Conservation (phyloP, 306 rosid genomes). For the Cucumis cinereus region DNA sequence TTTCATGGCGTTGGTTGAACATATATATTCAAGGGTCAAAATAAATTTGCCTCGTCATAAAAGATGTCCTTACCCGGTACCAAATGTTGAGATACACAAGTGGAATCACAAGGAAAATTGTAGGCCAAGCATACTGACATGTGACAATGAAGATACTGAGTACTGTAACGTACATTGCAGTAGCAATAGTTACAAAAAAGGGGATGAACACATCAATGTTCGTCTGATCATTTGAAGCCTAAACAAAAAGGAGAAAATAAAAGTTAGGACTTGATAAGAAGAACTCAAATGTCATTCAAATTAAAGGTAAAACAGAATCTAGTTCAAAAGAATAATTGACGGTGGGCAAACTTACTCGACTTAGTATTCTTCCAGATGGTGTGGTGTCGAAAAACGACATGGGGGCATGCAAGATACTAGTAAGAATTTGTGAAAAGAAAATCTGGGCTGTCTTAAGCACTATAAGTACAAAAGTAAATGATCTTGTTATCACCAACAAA, state of each 20-base stretch:
- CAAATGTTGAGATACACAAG: conserved; percentile 71
- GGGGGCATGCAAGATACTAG: conserved; percentile 69
- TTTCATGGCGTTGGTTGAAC: not conserved
- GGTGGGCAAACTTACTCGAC: conserved; percentile 32
- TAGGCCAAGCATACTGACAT: conserved; percentile 88
- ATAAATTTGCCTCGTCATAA: not conserved
- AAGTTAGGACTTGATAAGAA: not conserved
- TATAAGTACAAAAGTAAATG: conserved; percentile 48
- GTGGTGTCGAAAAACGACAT: conserved; percentile 75
- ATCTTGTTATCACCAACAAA: conserved; percentile 69
- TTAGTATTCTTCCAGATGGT: conserved; percentile 76
- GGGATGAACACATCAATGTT: conserved; percentile 70
- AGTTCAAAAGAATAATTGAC: not conserved
- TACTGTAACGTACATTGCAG: conserved; percentile 72
- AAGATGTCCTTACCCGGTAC: conserved; percentile 65
- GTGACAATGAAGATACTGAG: conserved; percentile 54
- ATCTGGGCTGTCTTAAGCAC: conserved; percentile 62
- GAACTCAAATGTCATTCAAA: not conserved
- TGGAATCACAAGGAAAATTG: conserved; percentile 72
- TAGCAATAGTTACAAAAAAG: conserved; percentile 34
- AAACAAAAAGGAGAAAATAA: not conserved
- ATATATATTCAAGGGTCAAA: not conserved
- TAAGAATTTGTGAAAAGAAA: conserved; percentile 64
- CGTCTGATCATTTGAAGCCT: conserved; percentile 82
- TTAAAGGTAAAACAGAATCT: not conserved